Conservation (phyloP, 257 asterid genomes). For the Solanum phureja region DNA sequence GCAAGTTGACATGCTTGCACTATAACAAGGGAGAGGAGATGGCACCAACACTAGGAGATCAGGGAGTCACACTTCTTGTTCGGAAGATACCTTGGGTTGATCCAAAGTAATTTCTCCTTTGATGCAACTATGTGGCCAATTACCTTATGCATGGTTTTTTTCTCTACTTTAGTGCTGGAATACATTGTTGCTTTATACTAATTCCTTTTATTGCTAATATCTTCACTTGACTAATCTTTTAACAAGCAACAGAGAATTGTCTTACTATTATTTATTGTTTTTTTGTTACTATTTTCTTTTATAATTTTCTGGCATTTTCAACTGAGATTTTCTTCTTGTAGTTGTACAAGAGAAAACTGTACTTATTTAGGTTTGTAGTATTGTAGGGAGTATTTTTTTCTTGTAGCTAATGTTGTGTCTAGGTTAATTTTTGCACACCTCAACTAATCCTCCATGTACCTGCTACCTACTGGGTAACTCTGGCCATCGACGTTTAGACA, state of each 20-base stretch:
- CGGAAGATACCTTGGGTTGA: constrained; percentile 59
- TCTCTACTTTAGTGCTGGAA: not conserved
- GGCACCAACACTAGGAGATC: constrained; percentile 56
- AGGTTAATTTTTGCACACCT: not conserved
- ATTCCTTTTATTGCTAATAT: not conserved
- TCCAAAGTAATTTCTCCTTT: constrained; percentile 38
- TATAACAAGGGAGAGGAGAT: constrained; percentile 78
- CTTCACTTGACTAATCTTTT: not conserved
- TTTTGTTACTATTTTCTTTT: not conserved
- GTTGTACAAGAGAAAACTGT: not conserved
- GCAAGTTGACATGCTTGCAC: constrained; percentile 65
- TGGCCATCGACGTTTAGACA: not conserved
- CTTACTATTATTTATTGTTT: not conserved
- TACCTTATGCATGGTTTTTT: not conserved
- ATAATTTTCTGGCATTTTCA: not conserved
- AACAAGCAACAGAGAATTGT: not conserved
- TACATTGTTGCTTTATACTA: not conserved
- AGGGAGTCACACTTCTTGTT: constrained; percentile 79
- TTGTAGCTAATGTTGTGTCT: not conserved
- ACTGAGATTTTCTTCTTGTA: not conserved
- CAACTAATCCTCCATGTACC: not conserved
- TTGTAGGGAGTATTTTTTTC: not conserved
- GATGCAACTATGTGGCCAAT: not conserved
- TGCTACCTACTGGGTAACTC: not conserved
- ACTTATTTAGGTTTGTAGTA: not conserved